These are phyloP conservation scores for Choiromyces venosus DNA, from an alignment of 495 filamentous ascomycete genomes.

Conservation along the genomic window DNA sequence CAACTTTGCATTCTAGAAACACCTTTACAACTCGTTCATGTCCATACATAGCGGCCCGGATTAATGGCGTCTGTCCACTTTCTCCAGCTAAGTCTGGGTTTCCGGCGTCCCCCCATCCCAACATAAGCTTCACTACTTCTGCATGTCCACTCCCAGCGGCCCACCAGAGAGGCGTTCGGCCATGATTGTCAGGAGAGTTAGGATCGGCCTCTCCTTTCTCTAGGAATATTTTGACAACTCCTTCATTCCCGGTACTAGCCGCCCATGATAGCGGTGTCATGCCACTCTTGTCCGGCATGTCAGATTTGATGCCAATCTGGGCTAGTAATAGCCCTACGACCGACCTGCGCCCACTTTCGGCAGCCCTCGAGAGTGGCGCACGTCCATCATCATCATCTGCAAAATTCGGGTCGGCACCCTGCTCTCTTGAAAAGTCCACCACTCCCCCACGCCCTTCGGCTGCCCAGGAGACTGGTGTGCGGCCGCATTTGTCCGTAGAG, in stretches of 20 bases:
- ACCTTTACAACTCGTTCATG: constrained; percentile 15
- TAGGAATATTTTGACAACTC: constrained; percentile 31
- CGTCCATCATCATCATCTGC: constrained; percentile 12
- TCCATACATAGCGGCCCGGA: constrained; percentile 15
- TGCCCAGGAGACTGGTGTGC: constrained; percentile 14
- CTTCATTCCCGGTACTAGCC: constrained; percentile 23
- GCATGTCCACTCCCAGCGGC: constrained; percentile 30
- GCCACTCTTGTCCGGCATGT: constrained; percentile 13
- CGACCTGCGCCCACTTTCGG: constrained; percentile 16
- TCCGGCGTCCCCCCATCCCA: constrained; percentile 13
- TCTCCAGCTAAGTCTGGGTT: neutral
- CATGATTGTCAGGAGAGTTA: constrained; percentile 9
- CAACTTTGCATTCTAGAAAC: constrained; percentile 19
- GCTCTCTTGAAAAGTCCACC: constrained; percentile 6
- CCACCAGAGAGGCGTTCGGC: constrained; percentile 15
- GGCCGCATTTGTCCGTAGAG: neutral
- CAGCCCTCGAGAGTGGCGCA: constrained; percentile 26
- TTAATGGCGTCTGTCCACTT: constrained; percentile 8
- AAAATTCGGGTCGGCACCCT: constrained; percentile 6
- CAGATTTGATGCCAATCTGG: neutral
- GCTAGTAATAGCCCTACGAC: constrained; percentile 32
- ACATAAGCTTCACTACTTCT: constrained; percentile 4
- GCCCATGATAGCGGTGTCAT: constrained; percentile 30
- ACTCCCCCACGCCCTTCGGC: constrained; percentile 26
- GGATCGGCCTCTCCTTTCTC: constrained; percentile 15